phyloP scores from a whole-genome alignment of 2,329 filamentous ascomycete genomes.

The Aspergillus sp. region DNA sequence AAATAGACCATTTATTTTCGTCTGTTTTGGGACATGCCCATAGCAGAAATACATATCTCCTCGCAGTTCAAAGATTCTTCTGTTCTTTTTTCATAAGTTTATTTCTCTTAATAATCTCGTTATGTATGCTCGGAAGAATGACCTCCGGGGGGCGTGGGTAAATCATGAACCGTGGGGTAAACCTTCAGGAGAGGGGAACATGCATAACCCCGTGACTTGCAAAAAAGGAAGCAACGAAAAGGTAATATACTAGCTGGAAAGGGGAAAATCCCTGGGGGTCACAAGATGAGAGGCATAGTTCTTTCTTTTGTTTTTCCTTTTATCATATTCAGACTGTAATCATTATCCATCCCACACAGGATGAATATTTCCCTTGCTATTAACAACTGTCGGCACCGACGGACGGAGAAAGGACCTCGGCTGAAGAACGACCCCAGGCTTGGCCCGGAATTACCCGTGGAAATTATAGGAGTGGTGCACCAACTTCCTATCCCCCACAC shows the following conservation, averaged over 20 bases:
- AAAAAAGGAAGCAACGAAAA: background rate
- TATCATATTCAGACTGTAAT: background rate
- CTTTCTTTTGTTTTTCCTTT: background rate
- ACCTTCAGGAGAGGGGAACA: background rate
- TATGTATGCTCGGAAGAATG: conserved; percentile 6
- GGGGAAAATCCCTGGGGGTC: background rate
- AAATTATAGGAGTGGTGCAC: background rate
- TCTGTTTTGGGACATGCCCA: background rate
- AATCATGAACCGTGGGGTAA: conserved; percentile 21
- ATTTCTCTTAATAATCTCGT: background rate
- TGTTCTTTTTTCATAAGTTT: background rate
- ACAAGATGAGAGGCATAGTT: background rate
- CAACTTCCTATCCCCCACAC: conserved; percentile 4
- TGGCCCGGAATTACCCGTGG: conserved; percentile 16
- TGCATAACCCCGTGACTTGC: no score
- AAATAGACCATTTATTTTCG: background rate
- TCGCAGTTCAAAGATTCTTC: background rate
- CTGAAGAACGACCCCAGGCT: conserved; percentile 13
- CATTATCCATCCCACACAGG: background rate
- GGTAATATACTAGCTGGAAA: background rate
- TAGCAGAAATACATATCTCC: background rate
- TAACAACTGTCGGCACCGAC: conserved; percentile 8
- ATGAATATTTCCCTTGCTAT: background rate
- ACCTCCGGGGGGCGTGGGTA: conserved; percentile 16
- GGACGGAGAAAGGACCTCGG: conserved; percentile 15